A percentile compares a stretch with the other conserved stretches of the same genome.
phyloP scores from a whole-genome alignment of 2,329 filamentous ascomycete species.

The Venturiaceae sp. region DNA sequence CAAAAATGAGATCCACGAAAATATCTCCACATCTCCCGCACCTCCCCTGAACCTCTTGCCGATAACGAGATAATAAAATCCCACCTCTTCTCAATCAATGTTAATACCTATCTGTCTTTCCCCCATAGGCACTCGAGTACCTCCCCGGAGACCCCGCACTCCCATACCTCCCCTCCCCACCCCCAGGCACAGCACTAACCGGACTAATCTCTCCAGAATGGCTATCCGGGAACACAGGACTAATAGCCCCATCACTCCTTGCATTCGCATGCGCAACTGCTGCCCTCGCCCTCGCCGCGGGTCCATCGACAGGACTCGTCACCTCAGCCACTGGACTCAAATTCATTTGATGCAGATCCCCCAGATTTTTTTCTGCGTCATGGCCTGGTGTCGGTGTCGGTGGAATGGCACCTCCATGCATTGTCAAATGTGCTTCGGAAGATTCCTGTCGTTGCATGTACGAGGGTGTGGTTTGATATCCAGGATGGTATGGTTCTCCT shows the following conservation, averaged over 20 bases:
- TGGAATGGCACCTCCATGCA: constrained; percentile 28
- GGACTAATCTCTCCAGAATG: neutral
- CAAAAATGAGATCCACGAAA: too few species aligned
- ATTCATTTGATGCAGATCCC: neutral
- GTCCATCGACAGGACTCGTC: neutral
- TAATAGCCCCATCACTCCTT: neutral
- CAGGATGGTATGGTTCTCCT: constrained; percentile 17
- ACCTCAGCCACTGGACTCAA: neutral
- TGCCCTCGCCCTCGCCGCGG: neutral
- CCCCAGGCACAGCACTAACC: neutral
- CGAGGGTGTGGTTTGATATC: constrained; percentile 28
- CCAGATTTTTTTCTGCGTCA: neutral
- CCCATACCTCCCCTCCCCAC: neutral
- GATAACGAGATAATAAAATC: too few species aligned
- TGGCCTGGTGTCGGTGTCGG: neutral
- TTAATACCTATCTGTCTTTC: too few species aligned
- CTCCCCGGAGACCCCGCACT: constrained; percentile 1
- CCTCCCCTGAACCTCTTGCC: too few species aligned
- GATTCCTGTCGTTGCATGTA: constrained; percentile 35
- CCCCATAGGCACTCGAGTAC: neutral
- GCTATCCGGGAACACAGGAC: neutral
- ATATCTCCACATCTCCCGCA: too few species aligned
- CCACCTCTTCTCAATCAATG: too few species aligned
- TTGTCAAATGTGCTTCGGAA: constrained; percentile 32
- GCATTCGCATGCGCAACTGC: neutral